Base-by-base conservation (phyloP, 164 flowering plant genomes). In the Tetrastigma voinierianum region DNA sequence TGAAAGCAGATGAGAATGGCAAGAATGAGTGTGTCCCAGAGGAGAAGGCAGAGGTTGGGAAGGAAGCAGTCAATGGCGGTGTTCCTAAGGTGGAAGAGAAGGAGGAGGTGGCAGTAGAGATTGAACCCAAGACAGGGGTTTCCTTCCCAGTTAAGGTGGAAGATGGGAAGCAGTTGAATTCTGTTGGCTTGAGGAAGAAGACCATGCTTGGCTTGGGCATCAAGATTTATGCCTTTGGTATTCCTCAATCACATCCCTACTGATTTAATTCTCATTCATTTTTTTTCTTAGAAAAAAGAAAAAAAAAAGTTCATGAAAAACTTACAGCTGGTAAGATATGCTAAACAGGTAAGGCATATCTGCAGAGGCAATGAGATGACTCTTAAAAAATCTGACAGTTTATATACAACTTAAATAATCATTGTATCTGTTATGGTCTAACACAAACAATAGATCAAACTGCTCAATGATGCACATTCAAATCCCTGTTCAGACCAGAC, bases 181-280 rank as follows among this genome's bases (percentile, higher is more conserved):
- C 84, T 46, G 76, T 81, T 51, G 92, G 90, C 49, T 9, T 84
- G 75, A 83, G 90, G 73, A 88, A 80, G 77, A 88, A 84, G 65
- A 70, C 70, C 58, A 74, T 88, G 68, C 76, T 86, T 21, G 90
- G 88, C 61, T 1, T 82, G 16, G 78, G 81, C 40, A 61, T 87
- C 78, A 87, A 87, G 76, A 76, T 87, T 21, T 84, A 85, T 51
- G 82, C 71, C 59, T 87, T 84, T 63, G 92, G 91, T 83, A 85
- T 52, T 3, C 56, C 23, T 51, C 49, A 24, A 43, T 57, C 18
- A 62, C 48, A 48, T n/a, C 44, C 55, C 10, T 55, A 9, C n/a
- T n/a, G n/a, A n/a, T n/a, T n/a, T 21, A 20, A 21, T 19, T 55
- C 16, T 20, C 9, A 21, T 55, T 3, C 58, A 19, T n/a, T 49